Conservation (phyloP, 768 basidiomycete species). For the Suillus lakei region DNA sequence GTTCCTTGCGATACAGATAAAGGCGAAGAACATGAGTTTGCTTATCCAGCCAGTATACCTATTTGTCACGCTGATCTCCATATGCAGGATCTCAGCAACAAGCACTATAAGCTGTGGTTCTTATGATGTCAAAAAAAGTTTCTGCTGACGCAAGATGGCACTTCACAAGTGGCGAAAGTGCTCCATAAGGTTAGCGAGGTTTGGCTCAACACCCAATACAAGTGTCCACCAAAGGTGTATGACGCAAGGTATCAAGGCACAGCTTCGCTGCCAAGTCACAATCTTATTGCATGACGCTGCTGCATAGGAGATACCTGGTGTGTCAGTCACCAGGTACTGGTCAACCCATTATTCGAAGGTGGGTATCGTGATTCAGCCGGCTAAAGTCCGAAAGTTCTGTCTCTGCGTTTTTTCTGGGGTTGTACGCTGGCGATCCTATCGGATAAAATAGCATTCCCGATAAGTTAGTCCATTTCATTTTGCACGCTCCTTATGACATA, state of each 20-base stretch:
- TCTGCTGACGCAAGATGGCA: not conserved
- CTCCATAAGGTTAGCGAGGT: not conserved
- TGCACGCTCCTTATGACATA: not conserved
- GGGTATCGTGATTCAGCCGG: not conserved
- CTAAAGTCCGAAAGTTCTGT: not conserved
- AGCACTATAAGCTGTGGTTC: not conserved
- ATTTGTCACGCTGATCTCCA: not conserved
- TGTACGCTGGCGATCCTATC: not conserved
- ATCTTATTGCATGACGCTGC: not conserved
- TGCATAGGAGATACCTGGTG: not conserved
- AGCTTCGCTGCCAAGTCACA: not conserved
- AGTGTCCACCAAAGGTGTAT: not conserved
- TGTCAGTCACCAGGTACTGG: not conserved
- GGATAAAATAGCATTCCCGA: not conserved
- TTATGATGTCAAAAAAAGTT: not conserved
- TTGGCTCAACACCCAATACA: not conserved
- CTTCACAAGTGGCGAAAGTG: not conserved
- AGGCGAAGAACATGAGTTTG: not conserved
- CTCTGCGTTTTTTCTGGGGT: not conserved
- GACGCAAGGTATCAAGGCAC: not conserved
- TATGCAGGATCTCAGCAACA: not conserved
- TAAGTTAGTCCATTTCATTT: not conserved
- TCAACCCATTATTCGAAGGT: not conserved
- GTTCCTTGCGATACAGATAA: constrained; percentile 5
- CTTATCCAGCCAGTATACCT: not conserved